Evolutionary conservation across 2,329 filamentous ascomycete species (phyloP).

Genomic region (Thelonectria olida): DNA sequence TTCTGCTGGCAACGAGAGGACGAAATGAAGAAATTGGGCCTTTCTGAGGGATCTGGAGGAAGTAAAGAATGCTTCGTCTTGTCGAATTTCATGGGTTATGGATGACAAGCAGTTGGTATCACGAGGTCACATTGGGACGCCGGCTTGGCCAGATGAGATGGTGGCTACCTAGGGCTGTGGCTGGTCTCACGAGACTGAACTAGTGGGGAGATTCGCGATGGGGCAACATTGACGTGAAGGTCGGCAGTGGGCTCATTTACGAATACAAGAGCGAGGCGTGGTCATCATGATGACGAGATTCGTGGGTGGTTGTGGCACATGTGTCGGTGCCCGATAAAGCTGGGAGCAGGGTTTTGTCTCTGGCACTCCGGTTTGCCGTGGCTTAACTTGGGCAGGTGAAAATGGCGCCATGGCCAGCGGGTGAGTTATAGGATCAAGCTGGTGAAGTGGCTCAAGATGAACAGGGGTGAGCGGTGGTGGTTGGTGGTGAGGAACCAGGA

Average conservation of each 20-base stretch:
- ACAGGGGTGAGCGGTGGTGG: background rate
- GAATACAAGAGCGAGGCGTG: background rate
- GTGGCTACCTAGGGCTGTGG: background rate
- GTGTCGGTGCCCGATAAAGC: background rate
- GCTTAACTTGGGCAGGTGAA: background rate
- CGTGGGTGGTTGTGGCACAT: background rate
- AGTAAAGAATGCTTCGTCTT: background rate
- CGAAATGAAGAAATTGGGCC: background rate
- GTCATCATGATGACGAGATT: background rate
- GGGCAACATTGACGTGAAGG: background rate
- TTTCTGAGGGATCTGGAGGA: background rate
- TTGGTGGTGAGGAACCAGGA: background rate
- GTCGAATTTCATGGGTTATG: too few relatives aligned
- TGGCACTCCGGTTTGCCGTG: background rate
- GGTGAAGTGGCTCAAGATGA: too few relatives aligned
- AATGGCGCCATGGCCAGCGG: background rate
- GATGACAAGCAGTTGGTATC: background rate
- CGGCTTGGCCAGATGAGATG: background rate
- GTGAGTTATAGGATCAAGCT: too few relatives aligned
- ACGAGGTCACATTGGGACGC: slow-evolving; percentile 6
- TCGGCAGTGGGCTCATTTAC: background rate
- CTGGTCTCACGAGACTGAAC: background rate
- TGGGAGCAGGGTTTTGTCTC: too few relatives aligned
- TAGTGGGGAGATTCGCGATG: background rate
- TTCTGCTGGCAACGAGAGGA: background rate